Base-by-base conservation (phyloP, 352 stramenopile species). In the Thalassiosira mediterranea region DNA sequence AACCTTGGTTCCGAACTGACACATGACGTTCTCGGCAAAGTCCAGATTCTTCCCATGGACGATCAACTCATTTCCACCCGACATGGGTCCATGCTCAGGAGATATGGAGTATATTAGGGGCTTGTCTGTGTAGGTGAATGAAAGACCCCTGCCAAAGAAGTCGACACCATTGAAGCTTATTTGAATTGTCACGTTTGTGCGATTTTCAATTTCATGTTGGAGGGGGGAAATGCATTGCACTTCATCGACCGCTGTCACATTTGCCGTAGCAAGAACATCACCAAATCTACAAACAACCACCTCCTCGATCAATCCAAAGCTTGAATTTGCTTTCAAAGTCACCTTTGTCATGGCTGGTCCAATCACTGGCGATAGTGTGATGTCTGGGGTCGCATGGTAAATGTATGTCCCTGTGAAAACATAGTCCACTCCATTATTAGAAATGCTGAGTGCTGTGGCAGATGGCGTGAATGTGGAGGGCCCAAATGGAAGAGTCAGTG, bases 151-250 rank as follows among this genome's bases (percentile, higher is more conserved):
- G 19, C 54, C 44, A 32, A 53, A 76, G 49, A 69, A 76, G 46
- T 76, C 66, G 42, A 69, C 29, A 19, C 66, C 66, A 47, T 76
- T 76, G n/a, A 76, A 38, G n/a, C 56, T 69, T 13, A 76, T 62
- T 13, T 42, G 29, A 51, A 75, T 17, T 3, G 15, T 61, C 26
- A 75, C 65, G 26, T 32, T 38, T 3, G 11, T 19, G 2, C 56
- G n/a, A 51, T 48, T 51, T 21, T 46, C 54, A 10, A 7, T 15
- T 31, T 67, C 13, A 28, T n/a, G 13, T 44, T 62, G 5, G 57
- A 44, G 29, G 21, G 66, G 66, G 57, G 56, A 40, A 31, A 38
- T 7, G 46, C 66, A 76, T 4, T 25, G n/a, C 2, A 68, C 26
- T 3, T 29, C 19, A 34, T 10, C 10, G 37, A 54, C 56, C 21